Evolutionary conservation across 805 yeast species (phyloP), one percentile per base, ranked within the genome.

Genomic region (Pichia scutulata): DNA sequence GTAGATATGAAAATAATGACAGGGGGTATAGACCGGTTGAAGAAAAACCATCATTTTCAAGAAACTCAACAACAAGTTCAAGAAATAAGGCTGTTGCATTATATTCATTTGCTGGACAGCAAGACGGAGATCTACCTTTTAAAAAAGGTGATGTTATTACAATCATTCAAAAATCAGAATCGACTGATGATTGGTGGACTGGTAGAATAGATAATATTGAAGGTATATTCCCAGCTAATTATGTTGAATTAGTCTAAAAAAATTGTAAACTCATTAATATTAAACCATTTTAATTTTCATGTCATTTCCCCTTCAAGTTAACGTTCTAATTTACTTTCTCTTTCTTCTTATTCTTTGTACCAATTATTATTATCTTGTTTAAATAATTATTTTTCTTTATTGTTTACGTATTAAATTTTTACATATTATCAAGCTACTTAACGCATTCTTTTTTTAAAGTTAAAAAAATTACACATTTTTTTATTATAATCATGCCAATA

Each of bases 161-260:
- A 41, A 86, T 93, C 57, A 71, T 87, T 50, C 88, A 89, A 67
- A 88, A 86, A 67, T 82, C 93, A 10, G 90, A 86, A 9, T 84
- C 96, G 14, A 80, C 82, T 46, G 96, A 93, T 65, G 98, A 93
- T 66, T 93, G 99, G 99, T 93, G 99, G 99, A 89, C 97, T 0
- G 99, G 99, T 25, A 81, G 86, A 64, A 72, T 81, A 49, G 86
- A 86, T 57, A 92, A 95, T 13, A 70, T 70, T 54, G 88, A 87
- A 60, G 99, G 99, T 41, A 90, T 90, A 22, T 92, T 92, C 77
- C 99, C 99, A 10, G 99, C 99, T 2, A 92, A 92, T 66, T 92
- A 92, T 63, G 97, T 92, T 41, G 95, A 90, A 64, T 68, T 90
- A 60, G 78, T 81, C 48, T 84, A 63, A 28, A 9, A 41, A 41